Base-by-base conservation (phyloP, 2,329 filamentous ascomycete genomes). In the Stachybotrys chartarum region DNA sequence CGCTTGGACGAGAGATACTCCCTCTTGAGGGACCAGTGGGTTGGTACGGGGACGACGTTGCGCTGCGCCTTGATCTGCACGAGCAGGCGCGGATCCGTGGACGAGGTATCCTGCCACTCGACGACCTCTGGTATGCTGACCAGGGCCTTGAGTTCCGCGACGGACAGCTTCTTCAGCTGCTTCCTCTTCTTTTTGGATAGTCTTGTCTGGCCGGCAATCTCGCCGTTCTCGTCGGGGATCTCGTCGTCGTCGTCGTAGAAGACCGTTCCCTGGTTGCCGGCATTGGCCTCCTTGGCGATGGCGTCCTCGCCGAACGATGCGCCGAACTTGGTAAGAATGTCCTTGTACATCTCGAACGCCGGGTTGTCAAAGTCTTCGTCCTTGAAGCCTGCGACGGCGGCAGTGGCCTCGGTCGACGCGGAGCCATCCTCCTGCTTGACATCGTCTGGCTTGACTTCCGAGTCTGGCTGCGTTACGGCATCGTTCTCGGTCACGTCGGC, bases 1-100 rank as follows among this genome's bases (percentile, higher is more conserved):
- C 94, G 84, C 74, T 99, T 99, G 49, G 92, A 97, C 1, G 93
- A 97, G 3, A 99, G 79, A 67, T 99, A 99, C 70, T 99, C 94
- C 61, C 94, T 85, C 77, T 99, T 99, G 55, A 99, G 77, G 0
- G 90, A 91, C 94, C 94, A 99, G 70, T 99, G 94, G 5, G 81
- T 79, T 1, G 94, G 94, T 1, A 99, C 94, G 1, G 94, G 94
- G 1, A 99, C 92, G 30, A 97, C 90, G 68, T 99, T 99, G 62
- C 92, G 86, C 69, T 95, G 90, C 3, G 90, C 88, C 72, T 97
- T 99, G 77, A 99, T 92, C 66, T 96, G 90, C 30, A 97, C 90
- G 11, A 99, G 82, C 48, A 97, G 77, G 55, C 87, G 84, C 14
- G 94, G 94, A 68, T 99, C 92, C 30, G 89, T 85, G 1, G 94